Evolutionary conservation across 2,329 filamentous ascomycete species (phyloP).

Genomic region (Cryphonectria radicalis): DNA sequence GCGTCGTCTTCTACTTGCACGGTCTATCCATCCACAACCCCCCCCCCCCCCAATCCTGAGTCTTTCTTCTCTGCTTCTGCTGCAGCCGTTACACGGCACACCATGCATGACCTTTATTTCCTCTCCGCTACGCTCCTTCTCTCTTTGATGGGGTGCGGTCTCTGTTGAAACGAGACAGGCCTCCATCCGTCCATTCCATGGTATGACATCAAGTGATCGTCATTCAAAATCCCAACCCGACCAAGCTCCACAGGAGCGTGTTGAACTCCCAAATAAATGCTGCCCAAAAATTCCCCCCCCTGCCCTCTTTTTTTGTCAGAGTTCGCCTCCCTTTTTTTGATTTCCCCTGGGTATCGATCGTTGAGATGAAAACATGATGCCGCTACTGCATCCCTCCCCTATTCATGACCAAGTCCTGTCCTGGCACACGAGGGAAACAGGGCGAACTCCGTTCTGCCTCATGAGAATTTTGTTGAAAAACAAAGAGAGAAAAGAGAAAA

Average conservation of each 20-base stretch:
- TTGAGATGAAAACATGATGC: slow-evolving; percentile 36
- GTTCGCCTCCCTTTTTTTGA: background rate
- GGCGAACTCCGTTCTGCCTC: background rate
- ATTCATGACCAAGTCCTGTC: background rate
- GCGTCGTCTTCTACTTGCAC: background rate
- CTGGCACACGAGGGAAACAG: background rate
- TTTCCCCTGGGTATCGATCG: slow-evolving; percentile 29
- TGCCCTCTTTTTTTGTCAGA: slow-evolving; percentile 28
- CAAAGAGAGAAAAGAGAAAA: background rate
- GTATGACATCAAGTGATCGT: background rate
- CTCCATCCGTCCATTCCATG: background rate
- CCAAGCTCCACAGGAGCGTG: slow-evolving; percentile 14
- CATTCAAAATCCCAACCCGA: background rate
- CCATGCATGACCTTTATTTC: background rate
- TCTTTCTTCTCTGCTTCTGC: background rate
- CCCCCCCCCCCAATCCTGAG: too few relatives aligned
- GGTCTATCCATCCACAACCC: too few relatives aligned
- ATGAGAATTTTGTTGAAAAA: slow-evolving; percentile 14
- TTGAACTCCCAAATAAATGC: slow-evolving; percentile 14
- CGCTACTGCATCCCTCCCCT: background rate
- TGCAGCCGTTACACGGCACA: background rate
- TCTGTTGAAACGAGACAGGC: slow-evolving; percentile 28
- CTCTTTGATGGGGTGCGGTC: background rate
- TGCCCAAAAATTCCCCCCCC: slow-evolving; percentile 34
- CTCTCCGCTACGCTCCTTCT: too few relatives aligned